Base-by-base conservation (phyloP, 2,329 filamentous ascomycete species). In the Aspergillus fumigatus region DNA sequence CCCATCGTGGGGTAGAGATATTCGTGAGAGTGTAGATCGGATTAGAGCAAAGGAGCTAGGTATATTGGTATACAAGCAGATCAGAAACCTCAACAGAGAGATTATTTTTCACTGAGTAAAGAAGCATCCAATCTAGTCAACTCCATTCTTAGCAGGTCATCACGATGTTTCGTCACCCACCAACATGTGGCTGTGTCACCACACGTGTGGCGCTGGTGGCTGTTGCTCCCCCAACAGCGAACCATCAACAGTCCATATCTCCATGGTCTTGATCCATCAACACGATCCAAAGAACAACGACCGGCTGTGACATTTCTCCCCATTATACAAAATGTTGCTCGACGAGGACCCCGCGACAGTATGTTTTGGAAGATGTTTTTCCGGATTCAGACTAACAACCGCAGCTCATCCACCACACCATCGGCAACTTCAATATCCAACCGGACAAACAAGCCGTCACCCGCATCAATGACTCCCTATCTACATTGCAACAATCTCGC, bases 391-490 rank as follows among this genome's bases (percentile, higher is more conserved):
- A 48, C 56, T 62, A 49, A 60, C 56, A 41, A 47, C 43, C 5
- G 10, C 74, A 94, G 89, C 88, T 97, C 70, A 96, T 99, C 77
- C 84, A 88, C 71, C 89, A 95, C 78, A 96, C 92, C 45, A 88
- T 95, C 68, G 83, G 87, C 67, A 96, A 97, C 81, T 99, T 99
- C 85, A 94, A 96, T 79, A 96, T 93, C 68, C 81, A 84, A 21
- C 90, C 90, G 10, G 94, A 99, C 81, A 94, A 92, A 70, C 80
- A 86, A 63, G 89, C 90, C 59, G 84, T 97, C 21, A 81, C 87
- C 21, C 91, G 94, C 70, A 88, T 97, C 71, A 85, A 86, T 73
- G 90, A 92, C 72, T 93, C 90, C 1, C 83, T 97, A 52, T 84
- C 86, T 8, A 89, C 89, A 0, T 86, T 99, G n/a, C 84, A 90